Conservation (phyloP, 306 rosid genomes). For the Leucaena leucocephala region DNA sequence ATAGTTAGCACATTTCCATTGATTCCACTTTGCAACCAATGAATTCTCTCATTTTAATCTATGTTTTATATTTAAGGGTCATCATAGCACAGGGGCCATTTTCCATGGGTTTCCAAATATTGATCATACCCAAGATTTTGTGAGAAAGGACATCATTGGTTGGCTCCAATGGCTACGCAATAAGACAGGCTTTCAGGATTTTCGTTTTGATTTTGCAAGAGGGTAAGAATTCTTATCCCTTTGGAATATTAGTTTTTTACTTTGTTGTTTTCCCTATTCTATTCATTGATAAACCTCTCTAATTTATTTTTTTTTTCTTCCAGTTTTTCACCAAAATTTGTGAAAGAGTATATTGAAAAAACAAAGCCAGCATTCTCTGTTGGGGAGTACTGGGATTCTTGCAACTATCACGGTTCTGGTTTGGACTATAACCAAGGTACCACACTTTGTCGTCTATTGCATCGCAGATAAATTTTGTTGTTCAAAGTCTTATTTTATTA, state of each 20-base stretch:
- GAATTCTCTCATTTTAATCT: neutral
- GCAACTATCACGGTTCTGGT: conserved; percentile 66
- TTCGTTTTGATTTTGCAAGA: conserved; percentile 87
- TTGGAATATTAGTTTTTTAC: neutral
- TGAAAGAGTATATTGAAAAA: conserved; percentile 83
- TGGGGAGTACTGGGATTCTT: conserved; percentile 93
- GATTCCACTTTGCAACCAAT: conserved; percentile 18
- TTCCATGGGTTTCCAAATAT: conserved; percentile 86
- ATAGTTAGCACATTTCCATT: neutral
- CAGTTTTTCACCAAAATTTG: conserved; percentile 82
- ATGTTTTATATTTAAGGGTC: conserved; percentile 56
- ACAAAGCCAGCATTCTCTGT: conserved; percentile 81
- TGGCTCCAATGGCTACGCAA: conserved; percentile 82
- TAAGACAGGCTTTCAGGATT: conserved; percentile 81
- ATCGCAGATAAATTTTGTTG: neutral
- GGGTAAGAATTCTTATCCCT: conserved; percentile 56
- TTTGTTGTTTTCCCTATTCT: conserved; percentile 3
- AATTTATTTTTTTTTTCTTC: conserved; percentile 12
- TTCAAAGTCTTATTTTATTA: neutral
- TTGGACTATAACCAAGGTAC: conserved; percentile 93
- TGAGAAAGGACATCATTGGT: conserved; percentile 74
- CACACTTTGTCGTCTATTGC: neutral
- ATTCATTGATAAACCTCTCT: conserved; percentile 27
- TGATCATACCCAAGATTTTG: conserved; percentile 85
- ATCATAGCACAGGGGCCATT: conserved; percentile 69